Evolutionary conservation across 306 rosid genomes (phyloP), one percentile per base, ranked within the genome.

Genomic region (Sechiopsis laciniata): DNA sequence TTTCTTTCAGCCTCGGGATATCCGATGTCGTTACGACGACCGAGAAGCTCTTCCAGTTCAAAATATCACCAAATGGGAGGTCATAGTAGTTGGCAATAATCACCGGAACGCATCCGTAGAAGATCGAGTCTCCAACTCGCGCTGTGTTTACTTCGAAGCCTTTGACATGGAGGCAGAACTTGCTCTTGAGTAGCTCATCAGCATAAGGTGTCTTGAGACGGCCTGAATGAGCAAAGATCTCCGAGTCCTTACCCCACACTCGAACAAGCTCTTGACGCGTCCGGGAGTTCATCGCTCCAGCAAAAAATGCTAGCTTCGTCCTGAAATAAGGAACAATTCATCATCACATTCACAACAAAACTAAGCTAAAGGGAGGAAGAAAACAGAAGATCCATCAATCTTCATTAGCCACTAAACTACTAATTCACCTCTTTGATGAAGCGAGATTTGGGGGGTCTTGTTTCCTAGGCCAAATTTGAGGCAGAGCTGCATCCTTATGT

Each of bases 121-220:
- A 92, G 24, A 92, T 21, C 2, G 97, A 89, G 65, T 92, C 96
- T 21, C 85, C 92, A 4, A 92, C 79, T 0, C 96, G 92, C 48
- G 95, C 95, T 1, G 97, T 92, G 81, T 92, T 92, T 77, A 92
- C 96, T 80, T 89, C 97, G 55, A 74, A 89, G 75, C 96, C 96
- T 79, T 89, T 92, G 3, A 84, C 96, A 59, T 92, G 97, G 75
- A 92, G 91, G 83, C 97, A 92, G 81, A 88, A 92, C 83, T 85
- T 89, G 87, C 96, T 92, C 12, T 87, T 83, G 61, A 92, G 78
- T 67, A 92, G 76, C 76, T 82, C 90, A 68, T 88, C 92, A 12
- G 87, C 87, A n/a, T 92, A 92, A 26, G 97, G 81, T 35, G 96
- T 92, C 67, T 78, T 86, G 21, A 89, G 85, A 55, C 97, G 80